Evolutionary conservation across 768 basidiomycete species (phyloP), one percentile per base, ranked within the genome.

Genomic region (Psilocybe azurescens): DNA sequence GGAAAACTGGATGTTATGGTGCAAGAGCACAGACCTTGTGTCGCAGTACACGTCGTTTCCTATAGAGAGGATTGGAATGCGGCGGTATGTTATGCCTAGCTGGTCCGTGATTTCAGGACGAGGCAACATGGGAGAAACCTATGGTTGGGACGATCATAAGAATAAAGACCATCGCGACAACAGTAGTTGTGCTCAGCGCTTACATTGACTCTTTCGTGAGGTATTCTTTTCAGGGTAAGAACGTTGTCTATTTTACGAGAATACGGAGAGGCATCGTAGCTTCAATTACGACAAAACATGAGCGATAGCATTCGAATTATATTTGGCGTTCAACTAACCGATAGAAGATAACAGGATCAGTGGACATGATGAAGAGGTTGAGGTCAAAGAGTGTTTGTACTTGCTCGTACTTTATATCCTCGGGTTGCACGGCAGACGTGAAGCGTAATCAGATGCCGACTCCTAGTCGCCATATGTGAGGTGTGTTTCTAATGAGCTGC

Each of bases 31-130:
- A 53, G 58, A 74, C 79, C 75, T 79, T 8, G 84, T 86, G 70
- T 87, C 86, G 68, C 83, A 85, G 70, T 86, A 87, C 1, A 88
- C 75, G 65, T 88, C 86, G 65, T 82, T 84, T 10, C 86, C 86
- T 46, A 88, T 84, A 5, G 86, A 83, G 5, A 87, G 77, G 20
- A 88, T 75, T 7, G 86, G 86, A 20, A 89, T 85, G 11, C 83
- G 80, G 9, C 87, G 83, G 70, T 88, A 87, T 24, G 73, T 74
- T 11, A 88, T 72, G 3, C 86, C 87, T 6, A 83, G 75, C 0
- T 81, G 69, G 18, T 82, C 80, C 51, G 83, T 79, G 51, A 88
- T 79, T 67, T 84, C 86, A 3, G 86, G 83, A 11, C 86, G 84
- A 38, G 86, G 86, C 5, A 84, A 76, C 14, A 75, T 71, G 52